A percentile compares a stretch with the other conserved stretches of the same genome.
Conservation (phyloP, 2,329 filamentous ascomycete genomes). For the Clonostachys solani region DNA sequence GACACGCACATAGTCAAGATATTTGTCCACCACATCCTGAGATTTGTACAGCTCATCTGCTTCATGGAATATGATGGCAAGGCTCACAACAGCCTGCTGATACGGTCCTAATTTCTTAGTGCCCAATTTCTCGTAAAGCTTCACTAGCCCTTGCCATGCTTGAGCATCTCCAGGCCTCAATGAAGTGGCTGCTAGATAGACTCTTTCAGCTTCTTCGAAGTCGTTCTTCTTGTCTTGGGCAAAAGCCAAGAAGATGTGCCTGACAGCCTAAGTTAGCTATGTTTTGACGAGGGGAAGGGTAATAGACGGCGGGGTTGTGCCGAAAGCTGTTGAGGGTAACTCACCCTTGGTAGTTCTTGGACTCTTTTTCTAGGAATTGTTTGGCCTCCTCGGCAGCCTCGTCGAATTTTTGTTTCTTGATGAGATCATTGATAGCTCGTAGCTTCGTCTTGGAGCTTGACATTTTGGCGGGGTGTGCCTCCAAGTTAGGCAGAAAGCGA, state of each 20-base stretch:
- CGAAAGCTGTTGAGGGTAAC: conserved; percentile 14
- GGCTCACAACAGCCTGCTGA: conserved; percentile 64
- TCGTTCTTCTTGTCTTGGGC: conserved; percentile 74
- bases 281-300: neutral
- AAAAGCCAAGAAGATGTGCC: conserved; percentile 83
- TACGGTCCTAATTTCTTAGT: conserved; percentile 68
- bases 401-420: conserved; percentile 76
- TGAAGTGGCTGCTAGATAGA: conserved; percentile 68
- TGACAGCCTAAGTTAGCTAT: conserved; percentile 21
- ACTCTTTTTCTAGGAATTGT: conserved; percentile 65
- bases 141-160: conserved; percentile 86
- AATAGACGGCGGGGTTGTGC: neutral
- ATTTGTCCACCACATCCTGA: conserved; percentile 72
- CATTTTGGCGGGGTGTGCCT: conserved; percentile 9
- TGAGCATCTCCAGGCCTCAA: conserved; percentile 74
- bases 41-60: conserved; percentile 60
- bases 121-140: conserved; percentile 77
- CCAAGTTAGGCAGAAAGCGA: too few species aligned
- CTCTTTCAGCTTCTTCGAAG: conserved; percentile 67
- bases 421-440: conserved; percentile 74
- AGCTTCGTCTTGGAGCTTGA: conserved; percentile 65
- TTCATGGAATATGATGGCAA: conserved; percentile 71
- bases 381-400: conserved; percentile 68
- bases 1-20: conserved; percentile 67
- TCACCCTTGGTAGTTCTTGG: conserved; percentile 78